phyloP scores from a whole-genome alignment of 139 green algal species.

The Ettlia oleoabundans region DNA sequence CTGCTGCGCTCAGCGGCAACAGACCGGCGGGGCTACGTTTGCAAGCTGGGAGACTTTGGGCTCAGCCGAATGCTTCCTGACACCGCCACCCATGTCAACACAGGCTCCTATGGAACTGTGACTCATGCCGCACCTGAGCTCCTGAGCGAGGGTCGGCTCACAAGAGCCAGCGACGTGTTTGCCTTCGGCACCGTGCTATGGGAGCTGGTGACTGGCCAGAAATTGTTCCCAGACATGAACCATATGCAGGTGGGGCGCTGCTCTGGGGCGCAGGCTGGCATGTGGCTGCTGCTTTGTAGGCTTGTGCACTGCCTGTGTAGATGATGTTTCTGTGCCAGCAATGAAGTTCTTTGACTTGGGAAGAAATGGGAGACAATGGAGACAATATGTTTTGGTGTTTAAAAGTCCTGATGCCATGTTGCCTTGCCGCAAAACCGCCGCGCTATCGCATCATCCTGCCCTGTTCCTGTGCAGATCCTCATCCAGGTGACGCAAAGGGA shows the following conservation, averaged over 20 bases:
- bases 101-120: constrained; percentile 45
- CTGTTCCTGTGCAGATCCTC: constrained; percentile 21
- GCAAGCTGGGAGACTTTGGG: constrained; percentile 66
- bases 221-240: neutral
- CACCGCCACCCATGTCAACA: constrained; percentile 29
- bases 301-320: neutral
- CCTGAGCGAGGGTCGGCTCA: constrained; percentile 24
- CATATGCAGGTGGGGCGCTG: neutral
- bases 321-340: no score
- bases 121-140: constrained; percentile 62
- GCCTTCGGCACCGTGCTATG: constrained; percentile 46
- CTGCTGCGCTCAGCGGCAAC: constrained; percentile 61
- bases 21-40: constrained; percentile 68
- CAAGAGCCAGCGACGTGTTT: constrained; percentile 46
- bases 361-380: no score
- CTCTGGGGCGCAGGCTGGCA: no score
- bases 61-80: neutral
- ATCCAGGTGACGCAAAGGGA: constrained; percentile 20
- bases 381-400: neutral
- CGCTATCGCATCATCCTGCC: neutral
- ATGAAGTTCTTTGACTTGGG: no score
- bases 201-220: constrained; percentile 1
- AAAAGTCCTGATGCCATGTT: no score
- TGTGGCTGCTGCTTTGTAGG: neutral
- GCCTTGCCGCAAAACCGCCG: neutral